Evolutionary conservation across 192 early-diverging fungal genomes (phyloP).

Genomic region (Coemansia aciculifera): DNA sequence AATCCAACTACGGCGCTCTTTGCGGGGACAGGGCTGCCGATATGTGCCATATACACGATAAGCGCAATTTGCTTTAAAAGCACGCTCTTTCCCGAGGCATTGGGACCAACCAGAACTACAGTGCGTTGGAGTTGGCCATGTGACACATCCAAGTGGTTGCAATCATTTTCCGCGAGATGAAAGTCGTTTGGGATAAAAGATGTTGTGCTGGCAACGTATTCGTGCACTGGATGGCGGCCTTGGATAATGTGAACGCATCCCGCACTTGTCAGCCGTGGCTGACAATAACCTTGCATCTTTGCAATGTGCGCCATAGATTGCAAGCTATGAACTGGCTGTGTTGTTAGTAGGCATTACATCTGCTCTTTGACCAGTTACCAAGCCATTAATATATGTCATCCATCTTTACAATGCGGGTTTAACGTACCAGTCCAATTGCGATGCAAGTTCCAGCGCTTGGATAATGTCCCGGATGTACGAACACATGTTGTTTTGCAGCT

Average conservation of each 20-base stretch:
- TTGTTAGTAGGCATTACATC: neutral
- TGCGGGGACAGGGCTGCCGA: slow-evolving; percentile 89
- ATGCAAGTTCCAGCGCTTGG: slow-evolving; percentile 55
- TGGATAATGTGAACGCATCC: slow-evolving; percentile 30
- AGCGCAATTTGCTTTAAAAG: slow-evolving; percentile 75
- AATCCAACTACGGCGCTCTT: slow-evolving; percentile 67
- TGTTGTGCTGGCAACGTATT: slow-evolving; percentile 64
- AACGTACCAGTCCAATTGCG: slow-evolving; percentile 59
- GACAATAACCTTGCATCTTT: slow-evolving; percentile 24
- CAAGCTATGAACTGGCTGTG: slow-evolving; percentile 19
- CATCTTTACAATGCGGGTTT: neutral
- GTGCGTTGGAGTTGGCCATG: slow-evolving; percentile 35
- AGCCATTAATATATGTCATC: neutral
- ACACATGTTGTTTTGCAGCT: slow-evolving; percentile 65
- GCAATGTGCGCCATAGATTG: slow-evolving; percentile 29
- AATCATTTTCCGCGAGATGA: slow-evolving; percentile 42
- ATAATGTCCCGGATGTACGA: slow-evolving; percentile 60
- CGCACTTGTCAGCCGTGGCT: slow-evolving; percentile 14
- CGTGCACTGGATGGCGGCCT: slow-evolving; percentile 35
- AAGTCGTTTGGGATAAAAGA: slow-evolving; percentile 76
- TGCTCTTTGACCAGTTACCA: neutral
- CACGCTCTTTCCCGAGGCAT: slow-evolving; percentile 81
- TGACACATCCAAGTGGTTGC: slow-evolving; percentile 8
- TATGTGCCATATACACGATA: slow-evolving; percentile 85
- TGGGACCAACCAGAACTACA: slow-evolving; percentile 78